phyloP scores from a whole-genome alignment of 495 filamentous ascomycete genomes.

The Penicillium ucsense region DNA sequence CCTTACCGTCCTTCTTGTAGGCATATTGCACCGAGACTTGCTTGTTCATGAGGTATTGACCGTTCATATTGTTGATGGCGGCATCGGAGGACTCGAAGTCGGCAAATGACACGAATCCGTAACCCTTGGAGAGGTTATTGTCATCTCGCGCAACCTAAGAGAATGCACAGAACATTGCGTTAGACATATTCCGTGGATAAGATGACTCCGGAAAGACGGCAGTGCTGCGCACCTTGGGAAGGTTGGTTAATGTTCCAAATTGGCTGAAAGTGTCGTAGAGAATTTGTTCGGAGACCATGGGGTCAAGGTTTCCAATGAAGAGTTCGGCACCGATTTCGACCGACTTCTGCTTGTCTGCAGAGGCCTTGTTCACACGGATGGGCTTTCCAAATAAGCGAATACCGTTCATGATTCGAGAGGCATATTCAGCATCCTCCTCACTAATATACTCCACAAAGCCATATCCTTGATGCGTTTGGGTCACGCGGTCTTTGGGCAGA shows the following conservation, averaged over 20 bases:
- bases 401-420: constrained; percentile 92
- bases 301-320: constrained; percentile 92
- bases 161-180: neutral
- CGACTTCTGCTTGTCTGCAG: constrained; percentile 92
- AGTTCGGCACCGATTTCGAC: constrained; percentile 95
- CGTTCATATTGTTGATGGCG: constrained; percentile 87
- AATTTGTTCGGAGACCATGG: constrained; percentile 89
- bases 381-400: constrained; percentile 89
- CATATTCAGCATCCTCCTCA: constrained; percentile 95
- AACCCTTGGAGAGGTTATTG: constrained; percentile 83
- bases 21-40: constrained; percentile 93
- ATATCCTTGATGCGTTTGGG: constrained; percentile 93
- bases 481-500: constrained; percentile 93
- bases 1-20: constrained; percentile 98
- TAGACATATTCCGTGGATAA: neutral
- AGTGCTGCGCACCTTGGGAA: constrained; percentile 55
- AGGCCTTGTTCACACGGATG: constrained; percentile 93
- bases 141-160: constrained; percentile 79
- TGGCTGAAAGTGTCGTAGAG: constrained; percentile 96
- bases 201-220: neutral
- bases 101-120: constrained; percentile 91
- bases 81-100: constrained; percentile 93
- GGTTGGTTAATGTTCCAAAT: constrained; percentile 73
- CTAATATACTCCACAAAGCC: constrained; percentile 97
- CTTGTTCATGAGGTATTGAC: constrained; percentile 95